Base-by-base conservation (phyloP, 2,329 filamentous ascomycete species). In the Myriosclerotinia curreyana region DNA sequence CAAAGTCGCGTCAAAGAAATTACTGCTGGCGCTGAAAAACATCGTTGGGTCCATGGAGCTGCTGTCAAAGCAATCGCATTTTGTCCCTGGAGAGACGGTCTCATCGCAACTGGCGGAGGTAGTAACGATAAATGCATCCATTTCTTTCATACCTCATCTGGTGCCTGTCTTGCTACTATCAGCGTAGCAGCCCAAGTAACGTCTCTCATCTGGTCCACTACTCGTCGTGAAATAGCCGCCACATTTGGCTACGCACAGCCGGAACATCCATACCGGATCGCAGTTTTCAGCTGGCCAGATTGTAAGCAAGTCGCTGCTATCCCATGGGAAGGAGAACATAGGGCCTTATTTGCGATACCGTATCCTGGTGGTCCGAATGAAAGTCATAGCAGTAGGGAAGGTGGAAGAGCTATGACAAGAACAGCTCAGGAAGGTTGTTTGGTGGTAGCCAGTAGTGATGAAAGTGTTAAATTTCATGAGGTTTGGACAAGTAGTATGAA, bases 1-100 rank as follows among this genome's bases (percentile, higher is more conserved):
- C 75, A 72, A 40, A 78, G 36, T 20, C 62, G 60, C 1, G 66
- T 82, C 28, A 78, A 81, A 22, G 77, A 80, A 31, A 76, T 91
- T 34, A 78, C 78, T 2, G 72, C 77, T 7, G 85, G 85, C 8
- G 78, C 81, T 38, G 86, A 90, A 71, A 88, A 83, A 70, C 86
- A 96, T 74, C 83, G 83, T 40, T 95, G 92, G 84, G 76, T 81
- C 14, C 92, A 99, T 74, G 86, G 86, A 34, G 94, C 94, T 0
- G 95, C 95, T 2, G 90, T 98, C 69, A 99, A 99, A 76, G 95
- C 95, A 40, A 95, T 98, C 70, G 92, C 95, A 2, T 98, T 98
- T 76, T 96, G 94, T 68, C 94, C 95, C 0, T 99, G 93, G 94
- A 90, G 94, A 64, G 85, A 90, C 31, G 90, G 89, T 4, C 82